Evolutionary conservation across 75 land plant species (phyloP), one percentile per base, ranked within the genome.

Genomic region (Cunninghamia lanceolata): DNA sequence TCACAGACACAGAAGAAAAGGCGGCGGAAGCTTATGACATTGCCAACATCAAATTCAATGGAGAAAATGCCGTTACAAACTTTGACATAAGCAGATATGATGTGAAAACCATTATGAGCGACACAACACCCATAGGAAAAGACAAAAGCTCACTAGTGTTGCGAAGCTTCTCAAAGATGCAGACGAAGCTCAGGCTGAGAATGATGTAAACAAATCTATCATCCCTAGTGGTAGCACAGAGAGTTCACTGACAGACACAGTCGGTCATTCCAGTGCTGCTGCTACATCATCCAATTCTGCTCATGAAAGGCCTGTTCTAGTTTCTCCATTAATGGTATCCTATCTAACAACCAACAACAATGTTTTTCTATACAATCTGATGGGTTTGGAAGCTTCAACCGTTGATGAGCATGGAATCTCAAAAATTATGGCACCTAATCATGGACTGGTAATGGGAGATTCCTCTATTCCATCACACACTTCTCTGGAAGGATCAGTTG

Each of bases 1-100:
- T 4, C 25, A 28, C 38, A 84, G 85, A 54, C 16, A 74, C 86
- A 2, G 82, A 85, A 73, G 86, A 88, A 50, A 86, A 84, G n/a
- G 88, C 86, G 14, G 88, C 88, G 9, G 82, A 85, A 56, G 88
- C 86, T 7, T 88, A 88, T 53, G 88, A 84, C 59, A 84, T 84
- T 34, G 88, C 88, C 21, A 68, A 83, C 13, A 88, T 88, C 28
- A 88, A 85, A 36, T 88, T 75, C 82, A 63, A 83, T 3, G 88
- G 88, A 17, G 54, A 35, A 2, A 84, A 88, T 1, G 86, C 88
- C 0, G 88, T 88, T 9, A 88, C 88, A 16, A 88, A 88, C 86
- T 84, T 88, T 28, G 88, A 88, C 38, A 88, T 82, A 9, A 88
- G 82, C 53, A 77, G 82, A n/a, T 88, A 88, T 56, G 86, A 88